These are phyloP conservation scores for Zygoascus sp. DNA, from an alignment of 1,139 yeast genomes.

Conservation along the genomic window DNA sequence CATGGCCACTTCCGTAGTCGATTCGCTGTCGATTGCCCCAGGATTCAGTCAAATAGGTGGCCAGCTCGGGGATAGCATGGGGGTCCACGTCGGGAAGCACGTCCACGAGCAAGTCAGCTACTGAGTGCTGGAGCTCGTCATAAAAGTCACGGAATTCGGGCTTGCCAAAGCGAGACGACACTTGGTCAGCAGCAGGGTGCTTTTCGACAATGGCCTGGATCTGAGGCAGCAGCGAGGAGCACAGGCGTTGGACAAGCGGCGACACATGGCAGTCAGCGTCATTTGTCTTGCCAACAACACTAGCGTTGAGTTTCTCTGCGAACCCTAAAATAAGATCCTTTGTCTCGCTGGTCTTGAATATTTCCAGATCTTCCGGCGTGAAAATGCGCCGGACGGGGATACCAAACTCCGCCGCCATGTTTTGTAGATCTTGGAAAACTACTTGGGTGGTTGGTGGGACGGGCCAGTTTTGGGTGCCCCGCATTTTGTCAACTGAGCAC, in stretches of 20 bases:
- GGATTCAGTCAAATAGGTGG: constrained; percentile 57
- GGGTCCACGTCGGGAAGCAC: constrained; percentile 19
- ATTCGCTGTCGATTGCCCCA: constrained; percentile 86
- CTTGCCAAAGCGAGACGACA: constrained; percentile 85
- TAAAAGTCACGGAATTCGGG: constrained; percentile 81
- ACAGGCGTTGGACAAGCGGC: constrained; percentile 35
- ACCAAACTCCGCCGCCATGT: background rate
- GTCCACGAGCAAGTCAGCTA: constrained; percentile 30
- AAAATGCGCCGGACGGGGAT: constrained; percentile 46
- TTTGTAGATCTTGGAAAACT: background rate
- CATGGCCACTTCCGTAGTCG: constrained; percentile 98
- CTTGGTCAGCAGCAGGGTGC: constrained; percentile 70
- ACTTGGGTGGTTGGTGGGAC: background rate
- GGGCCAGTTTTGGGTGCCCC: constrained; percentile 5
- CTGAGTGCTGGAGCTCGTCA: constrained; percentile 50
- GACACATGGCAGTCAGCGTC: constrained; percentile 26
- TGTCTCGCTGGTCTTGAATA: constrained; percentile 56
- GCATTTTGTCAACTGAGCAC: constrained; percentile 4
- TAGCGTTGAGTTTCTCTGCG: constrained; percentile 53
- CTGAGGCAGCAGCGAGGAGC: constrained; percentile 40
- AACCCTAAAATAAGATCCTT: constrained; percentile 51
- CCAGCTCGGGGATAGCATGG: constrained; percentile 39
- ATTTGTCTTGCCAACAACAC: constrained; percentile 58
- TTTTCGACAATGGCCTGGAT: constrained; percentile 45
- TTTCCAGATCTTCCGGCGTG: constrained; percentile 55